Percentiles rank a stretch among this genome's conserved stretches.
Evolutionary conservation across 331 rosid genomes (phyloP).

Genomic region (Malus hybrid): DNA sequence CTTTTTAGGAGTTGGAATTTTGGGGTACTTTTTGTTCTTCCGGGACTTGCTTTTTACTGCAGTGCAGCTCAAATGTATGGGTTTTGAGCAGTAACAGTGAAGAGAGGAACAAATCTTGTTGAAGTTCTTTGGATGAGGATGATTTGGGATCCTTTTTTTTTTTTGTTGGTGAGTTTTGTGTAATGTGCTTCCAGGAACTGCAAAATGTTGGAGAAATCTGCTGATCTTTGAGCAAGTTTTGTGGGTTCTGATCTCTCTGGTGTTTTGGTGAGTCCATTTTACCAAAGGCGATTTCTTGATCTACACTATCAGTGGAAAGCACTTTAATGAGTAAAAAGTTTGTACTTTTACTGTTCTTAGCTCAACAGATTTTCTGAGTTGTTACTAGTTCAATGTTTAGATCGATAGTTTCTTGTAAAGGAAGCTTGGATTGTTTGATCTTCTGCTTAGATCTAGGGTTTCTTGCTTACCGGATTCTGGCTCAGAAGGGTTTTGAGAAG

Average conservation of each 20-base stretch:
- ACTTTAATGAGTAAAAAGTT: background rate
- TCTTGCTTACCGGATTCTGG: background rate
- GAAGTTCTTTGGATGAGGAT: background rate
- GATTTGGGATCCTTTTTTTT: background rate
- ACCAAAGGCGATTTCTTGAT: slow-evolving; percentile 3
- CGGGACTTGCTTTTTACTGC: background rate
- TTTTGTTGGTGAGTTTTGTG: background rate
- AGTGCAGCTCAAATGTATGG: background rate
- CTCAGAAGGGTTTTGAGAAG: background rate
- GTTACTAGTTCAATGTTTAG: background rate
- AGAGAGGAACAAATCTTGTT: background rate
- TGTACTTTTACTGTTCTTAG: background rate
- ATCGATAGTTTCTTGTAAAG: background rate
- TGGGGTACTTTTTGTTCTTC: background rate
- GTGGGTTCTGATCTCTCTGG: slow-evolving; percentile 5
- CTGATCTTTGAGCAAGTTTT: background rate
- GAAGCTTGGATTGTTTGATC: background rate
- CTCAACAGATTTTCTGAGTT: background rate
- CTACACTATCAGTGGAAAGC: background rate
- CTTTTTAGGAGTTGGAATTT: background rate
- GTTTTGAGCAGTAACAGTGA: background rate
- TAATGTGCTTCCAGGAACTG: background rate
- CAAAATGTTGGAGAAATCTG: background rate
- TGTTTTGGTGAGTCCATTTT: background rate
- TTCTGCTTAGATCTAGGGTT: slow-evolving; percentile 1